Evolutionary conservation across 2,329 filamentous ascomycete species (phyloP), one percentile per base, ranked within the genome.

Genomic region (Monilinia aucupariae): DNA sequence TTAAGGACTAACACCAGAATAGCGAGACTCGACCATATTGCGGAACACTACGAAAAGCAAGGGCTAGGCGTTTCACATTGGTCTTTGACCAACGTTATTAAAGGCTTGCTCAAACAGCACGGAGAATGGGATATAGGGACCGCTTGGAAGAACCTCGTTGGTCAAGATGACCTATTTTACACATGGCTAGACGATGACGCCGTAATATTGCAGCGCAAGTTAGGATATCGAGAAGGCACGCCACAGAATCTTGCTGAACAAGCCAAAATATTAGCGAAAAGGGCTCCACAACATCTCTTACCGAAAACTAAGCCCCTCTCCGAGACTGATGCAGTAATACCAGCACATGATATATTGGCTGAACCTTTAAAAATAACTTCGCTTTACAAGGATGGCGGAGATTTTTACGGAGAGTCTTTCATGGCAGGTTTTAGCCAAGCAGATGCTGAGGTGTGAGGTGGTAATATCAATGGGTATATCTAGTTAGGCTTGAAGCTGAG

Each of bases 41-140:
- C 69, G 17, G 66, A 68, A 39, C 69, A 71, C 51, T 70, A 68
- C 49, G 68, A 71, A 56, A 68, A 67, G 39, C 63, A 69, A 50
- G 45, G 59, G 22, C 20, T 62, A 4, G 39, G 25, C 12, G 45
- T 59, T 17, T 51, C 64, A 20, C 62, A 63, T 45, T 71, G 69
- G 69, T 67, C 62, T 20, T 30, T 34, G 3, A 67, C 65, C 15
- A 64, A 67, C 10, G 67, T 69, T 0, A 61, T 71, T 25, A 71
- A 66, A 62, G 69, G 66, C 8, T 58, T 71, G 15, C 59, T 71
- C 27, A 68, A 65, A 34, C 69, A 71, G 61, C 17, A 53, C 4
- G 20, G 34, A 12, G 63, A 66, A 15, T 71, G 68, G 39, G 64
- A 68, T 27, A 20, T 69, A 22, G 22, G 25, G 9, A 54, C 41